These are phyloP conservation scores for Penicillium parvum DNA, from an alignment of 495 filamentous ascomycete genomes.

Conservation along the genomic window DNA sequence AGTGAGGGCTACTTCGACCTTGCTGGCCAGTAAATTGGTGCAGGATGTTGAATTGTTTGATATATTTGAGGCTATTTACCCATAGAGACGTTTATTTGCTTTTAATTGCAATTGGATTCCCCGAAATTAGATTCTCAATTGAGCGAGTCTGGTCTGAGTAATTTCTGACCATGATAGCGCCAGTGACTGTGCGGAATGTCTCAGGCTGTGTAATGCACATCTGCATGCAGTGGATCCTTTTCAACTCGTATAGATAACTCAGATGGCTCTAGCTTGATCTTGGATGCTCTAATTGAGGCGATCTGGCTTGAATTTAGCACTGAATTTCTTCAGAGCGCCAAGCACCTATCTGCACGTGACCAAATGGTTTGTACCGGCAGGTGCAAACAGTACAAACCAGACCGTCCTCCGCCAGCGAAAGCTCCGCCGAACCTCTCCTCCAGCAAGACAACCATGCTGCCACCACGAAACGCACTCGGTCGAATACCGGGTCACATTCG, in stretches of 20 bases:
- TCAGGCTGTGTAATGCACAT: too few relatives aligned
- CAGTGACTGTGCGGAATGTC: too few relatives aligned
- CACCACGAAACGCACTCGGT: constrained; percentile 18
- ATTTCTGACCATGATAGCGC: neutral
- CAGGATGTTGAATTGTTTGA: constrained; percentile 14
- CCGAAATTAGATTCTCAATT: constrained; percentile 17
- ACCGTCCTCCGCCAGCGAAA: neutral
- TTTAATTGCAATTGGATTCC: constrained; percentile 26
- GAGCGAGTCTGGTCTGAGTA: neutral
- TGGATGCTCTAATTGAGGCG: too few relatives aligned
- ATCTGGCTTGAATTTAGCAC: too few relatives aligned
- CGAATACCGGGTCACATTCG: constrained; percentile 30
- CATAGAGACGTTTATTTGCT: constrained; percentile 20
- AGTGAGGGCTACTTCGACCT: constrained; percentile 69
- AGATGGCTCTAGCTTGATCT: too few relatives aligned
- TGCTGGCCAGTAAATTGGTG: constrained; percentile 25
- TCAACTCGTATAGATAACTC: too few relatives aligned
- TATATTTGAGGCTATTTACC: constrained; percentile 7
- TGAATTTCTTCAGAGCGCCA: too few relatives aligned
- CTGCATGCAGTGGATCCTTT: too few relatives aligned
- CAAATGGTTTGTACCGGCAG: too few relatives aligned
- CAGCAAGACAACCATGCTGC: constrained; percentile 17
- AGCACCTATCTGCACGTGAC: too few relatives aligned
- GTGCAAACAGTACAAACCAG: constrained; percentile 14
- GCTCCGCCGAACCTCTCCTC: constrained; percentile 3